These are phyloP conservation scores for Aspergillus ruber DNA, from an alignment of 2,329 filamentous ascomycete genomes.

Conservation along the genomic window DNA sequence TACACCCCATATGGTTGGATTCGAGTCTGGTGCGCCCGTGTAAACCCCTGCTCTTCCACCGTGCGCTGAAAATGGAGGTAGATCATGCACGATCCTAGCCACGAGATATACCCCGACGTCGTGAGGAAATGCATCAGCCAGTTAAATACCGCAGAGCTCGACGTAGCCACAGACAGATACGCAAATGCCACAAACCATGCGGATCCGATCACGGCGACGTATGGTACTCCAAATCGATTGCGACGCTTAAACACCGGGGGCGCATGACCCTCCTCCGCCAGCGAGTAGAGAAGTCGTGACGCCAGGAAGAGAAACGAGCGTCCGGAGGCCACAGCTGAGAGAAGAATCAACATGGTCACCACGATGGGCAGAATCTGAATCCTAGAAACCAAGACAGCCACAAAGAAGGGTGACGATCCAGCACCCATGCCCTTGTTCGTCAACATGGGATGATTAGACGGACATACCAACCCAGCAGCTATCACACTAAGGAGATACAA, in stretches of 20 bases:
- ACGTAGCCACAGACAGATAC: slow-evolving; percentile 59
- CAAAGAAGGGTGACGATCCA: slow-evolving; percentile 42
- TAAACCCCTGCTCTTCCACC: slow-evolving; percentile 32
- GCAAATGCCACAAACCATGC: slow-evolving; percentile 56
- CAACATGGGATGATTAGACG: slow-evolving; percentile 47
- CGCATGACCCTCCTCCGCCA: slow-evolving; percentile 58
- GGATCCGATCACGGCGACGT: slow-evolving; percentile 50
- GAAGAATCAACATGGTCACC: slow-evolving; percentile 68
- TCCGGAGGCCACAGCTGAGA: slow-evolving; percentile 70
- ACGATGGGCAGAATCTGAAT: slow-evolving; percentile 58
- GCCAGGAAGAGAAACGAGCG: slow-evolving; percentile 71
- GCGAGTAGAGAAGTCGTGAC: slow-evolving; percentile 58
- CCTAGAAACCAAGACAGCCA: slow-evolving; percentile 46
- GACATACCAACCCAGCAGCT: slow-evolving; percentile 55
- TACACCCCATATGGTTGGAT: slow-evolving; percentile 62
- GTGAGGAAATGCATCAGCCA: slow-evolving; percentile 66
- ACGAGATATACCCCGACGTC: slow-evolving; percentile 63
- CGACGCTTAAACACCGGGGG: slow-evolving; percentile 53
- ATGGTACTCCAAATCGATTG: slow-evolving; percentile 57
- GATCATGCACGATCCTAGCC: slow-evolving; percentile 56
- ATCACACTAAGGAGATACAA: slow-evolving; percentile 54
- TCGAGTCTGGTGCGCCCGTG: slow-evolving; percentile 45
- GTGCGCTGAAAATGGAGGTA: slow-evolving; percentile 52
- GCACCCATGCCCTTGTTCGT: slow-evolving; percentile 50
- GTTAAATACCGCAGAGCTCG: slow-evolving; percentile 56